These are phyloP conservation scores for Exophiala phaeomuriformis DNA, from an alignment of 2,329 filamentous ascomycete species.

Conservation along the genomic window DNA sequence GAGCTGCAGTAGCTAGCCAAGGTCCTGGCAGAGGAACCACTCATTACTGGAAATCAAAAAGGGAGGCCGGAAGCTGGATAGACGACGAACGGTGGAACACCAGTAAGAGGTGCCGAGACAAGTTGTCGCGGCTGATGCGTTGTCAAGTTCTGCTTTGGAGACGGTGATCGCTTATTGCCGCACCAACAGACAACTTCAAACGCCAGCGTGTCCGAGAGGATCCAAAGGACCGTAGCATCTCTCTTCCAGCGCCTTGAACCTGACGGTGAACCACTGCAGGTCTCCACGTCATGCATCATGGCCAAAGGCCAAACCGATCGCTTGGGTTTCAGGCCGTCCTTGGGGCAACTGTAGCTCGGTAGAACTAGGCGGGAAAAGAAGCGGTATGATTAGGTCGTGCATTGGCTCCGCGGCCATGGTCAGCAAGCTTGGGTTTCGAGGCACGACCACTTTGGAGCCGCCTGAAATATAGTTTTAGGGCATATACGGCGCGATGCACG, in stretches of 20 bases:
- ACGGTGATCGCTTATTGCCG: conserved; percentile 3
- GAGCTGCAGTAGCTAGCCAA: conserved; percentile 8
- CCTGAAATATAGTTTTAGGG: not conserved
- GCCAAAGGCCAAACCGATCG: not conserved
- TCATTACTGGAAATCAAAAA: not conserved
- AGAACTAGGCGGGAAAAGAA: not conserved
- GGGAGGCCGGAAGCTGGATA: not conserved
- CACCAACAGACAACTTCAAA: not conserved
- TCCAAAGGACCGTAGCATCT: not conserved
- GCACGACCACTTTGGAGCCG: not conserved
- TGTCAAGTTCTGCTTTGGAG: conserved; percentile 6
- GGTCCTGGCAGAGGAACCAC: not conserved
- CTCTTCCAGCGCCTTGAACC: not conserved
- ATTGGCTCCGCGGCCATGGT: conserved; percentile 4
- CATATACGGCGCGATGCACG: too few species aligned
- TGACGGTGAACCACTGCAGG: not conserved
- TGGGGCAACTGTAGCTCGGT: not conserved
- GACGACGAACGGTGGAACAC: not conserved
- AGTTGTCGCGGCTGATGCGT: conserved; percentile 10
- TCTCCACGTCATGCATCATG: conserved; percentile 1
- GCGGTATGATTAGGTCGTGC: conserved; percentile 5
- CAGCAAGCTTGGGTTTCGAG: not conserved
- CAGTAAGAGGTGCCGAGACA: conserved; percentile 9
- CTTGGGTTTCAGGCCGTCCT: not conserved
- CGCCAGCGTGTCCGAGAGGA: not conserved